Conservation (phyloP, 805 yeast species). For the Hanseniaspora taiwanica region DNA sequence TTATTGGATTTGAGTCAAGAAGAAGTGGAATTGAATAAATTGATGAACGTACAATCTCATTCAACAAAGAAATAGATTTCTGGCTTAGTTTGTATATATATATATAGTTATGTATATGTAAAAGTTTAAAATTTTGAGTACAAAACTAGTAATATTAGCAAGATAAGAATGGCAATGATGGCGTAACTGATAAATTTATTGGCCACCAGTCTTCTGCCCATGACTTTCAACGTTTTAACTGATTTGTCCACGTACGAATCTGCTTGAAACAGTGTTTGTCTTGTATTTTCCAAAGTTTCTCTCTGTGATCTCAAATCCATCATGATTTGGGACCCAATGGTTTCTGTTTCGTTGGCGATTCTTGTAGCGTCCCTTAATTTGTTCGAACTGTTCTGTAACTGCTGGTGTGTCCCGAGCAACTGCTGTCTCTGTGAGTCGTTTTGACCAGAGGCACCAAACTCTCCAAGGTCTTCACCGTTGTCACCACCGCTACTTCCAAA, state of each 20-base stretch:
- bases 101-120: background rate
- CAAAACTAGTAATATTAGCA: slow-evolving; percentile 70
- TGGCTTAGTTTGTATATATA: background rate
- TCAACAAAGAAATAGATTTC: background rate
- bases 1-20: slow-evolving; percentile 1
- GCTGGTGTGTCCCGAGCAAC: slow-evolving; percentile 60
- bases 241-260: slow-evolving; percentile 88
- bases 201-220: slow-evolving; percentile 89
- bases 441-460: slow-evolving; percentile 21
- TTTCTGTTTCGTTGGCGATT: slow-evolving; percentile 84
- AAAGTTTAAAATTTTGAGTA: slow-evolving; percentile 83
- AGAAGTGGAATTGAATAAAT: background rate
- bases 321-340: slow-evolving; percentile 80
- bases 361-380: slow-evolving; percentile 79
- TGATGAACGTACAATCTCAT: background rate
- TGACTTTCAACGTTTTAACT: slow-evolving; percentile 69
- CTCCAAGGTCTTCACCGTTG: slow-evolving; percentile 23
- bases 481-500: slow-evolving; percentile 38
- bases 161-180: slow-evolving; percentile 73
- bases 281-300: slow-evolving; percentile 76
- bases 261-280: slow-evolving; percentile 79
- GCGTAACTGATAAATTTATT: slow-evolving; percentile 84
- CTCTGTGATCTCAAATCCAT: slow-evolving; percentile 84
- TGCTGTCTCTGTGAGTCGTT: slow-evolving; percentile 56
- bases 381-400: slow-evolving; percentile 72